These are phyloP conservation scores for Hyaloscypha variabilis DNA, from an alignment of 495 filamentous ascomycete genomes.

Conservation along the genomic window DNA sequence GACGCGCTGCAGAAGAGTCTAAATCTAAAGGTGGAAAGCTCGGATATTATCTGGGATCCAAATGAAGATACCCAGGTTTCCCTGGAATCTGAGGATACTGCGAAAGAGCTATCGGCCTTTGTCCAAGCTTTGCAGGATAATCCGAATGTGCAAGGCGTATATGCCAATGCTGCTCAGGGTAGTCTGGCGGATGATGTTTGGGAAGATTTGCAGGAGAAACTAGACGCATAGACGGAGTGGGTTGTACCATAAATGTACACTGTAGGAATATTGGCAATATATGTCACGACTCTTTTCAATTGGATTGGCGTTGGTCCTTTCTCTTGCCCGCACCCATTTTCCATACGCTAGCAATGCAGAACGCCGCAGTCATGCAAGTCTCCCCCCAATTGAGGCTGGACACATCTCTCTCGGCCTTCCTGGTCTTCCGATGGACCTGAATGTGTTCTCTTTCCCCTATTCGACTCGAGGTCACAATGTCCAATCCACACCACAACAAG, in stretches of 20 bases:
- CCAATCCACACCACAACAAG: neutral
- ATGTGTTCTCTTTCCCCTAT: neutral
- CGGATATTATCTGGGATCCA: conserved; percentile 84
- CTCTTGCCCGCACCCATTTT: neutral
- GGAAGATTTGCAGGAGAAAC: conserved; percentile 48
- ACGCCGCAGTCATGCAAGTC: conserved; percentile 8
- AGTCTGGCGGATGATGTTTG: conserved; percentile 47
- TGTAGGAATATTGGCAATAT: conserved; percentile 24
- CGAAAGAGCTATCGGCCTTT: conserved; percentile 55
- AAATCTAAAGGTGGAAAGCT: conserved; percentile 64
- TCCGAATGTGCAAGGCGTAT: conserved; percentile 68
- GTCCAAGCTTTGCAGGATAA: conserved; percentile 58
- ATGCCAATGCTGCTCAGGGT: conserved; percentile 58
- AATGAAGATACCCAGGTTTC: conserved; percentile 76
- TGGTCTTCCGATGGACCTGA: too few relatives aligned
- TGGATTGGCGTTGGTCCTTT: conserved; percentile 1
- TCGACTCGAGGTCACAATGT: neutral
- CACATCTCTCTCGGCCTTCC: too few relatives aligned
- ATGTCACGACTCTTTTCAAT: neutral
- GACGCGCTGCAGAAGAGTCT: conserved; percentile 60
- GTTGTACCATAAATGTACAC: conserved; percentile 25
- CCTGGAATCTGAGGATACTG: conserved; percentile 48
- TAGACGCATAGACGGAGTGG: conserved; percentile 37
- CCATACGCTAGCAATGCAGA: conserved; percentile 26
- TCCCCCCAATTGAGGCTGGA: neutral